These are phyloP conservation scores for Penicillium antarcticum DNA, from an alignment of 495 filamentous ascomycete species.

Conservation along the genomic window DNA sequence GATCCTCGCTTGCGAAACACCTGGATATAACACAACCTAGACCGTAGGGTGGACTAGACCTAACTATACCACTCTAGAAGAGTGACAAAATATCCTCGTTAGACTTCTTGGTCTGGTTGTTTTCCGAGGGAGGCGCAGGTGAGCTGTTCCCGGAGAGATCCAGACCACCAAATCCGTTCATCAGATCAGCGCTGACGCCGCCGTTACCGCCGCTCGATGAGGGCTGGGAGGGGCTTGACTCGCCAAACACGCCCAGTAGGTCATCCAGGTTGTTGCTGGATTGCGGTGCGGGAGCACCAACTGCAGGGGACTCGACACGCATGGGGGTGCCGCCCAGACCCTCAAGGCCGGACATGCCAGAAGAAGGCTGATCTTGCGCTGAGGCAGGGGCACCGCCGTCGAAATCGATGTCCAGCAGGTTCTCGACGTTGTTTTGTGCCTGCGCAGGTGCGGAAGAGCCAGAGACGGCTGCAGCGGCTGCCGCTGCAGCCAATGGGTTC, in stretches of 20 bases:
- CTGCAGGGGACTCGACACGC: slow-evolving; percentile 64
- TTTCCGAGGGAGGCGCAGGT: slow-evolving; percentile 8
- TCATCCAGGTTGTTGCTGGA: slow-evolving; percentile 75
- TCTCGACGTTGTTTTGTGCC: slow-evolving; percentile 79
- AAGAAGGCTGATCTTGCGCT: slow-evolving; percentile 65
- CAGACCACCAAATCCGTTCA: slow-evolving; percentile 82
- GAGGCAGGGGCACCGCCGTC: slow-evolving; percentile 91
- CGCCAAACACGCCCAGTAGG: slow-evolving; percentile 78
- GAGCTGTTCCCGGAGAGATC: slow-evolving; percentile 57
- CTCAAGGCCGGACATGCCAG: slow-evolving; percentile 64
- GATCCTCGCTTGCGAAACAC: slow-evolving; percentile 28
- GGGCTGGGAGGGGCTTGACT: slow-evolving; percentile 28
- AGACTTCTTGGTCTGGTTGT: slow-evolving; percentile 52
- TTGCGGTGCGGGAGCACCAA: slow-evolving; percentile 36
- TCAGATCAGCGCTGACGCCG: slow-evolving; percentile 53
- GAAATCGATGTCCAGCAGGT: slow-evolving; percentile 96
- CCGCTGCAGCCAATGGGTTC: slow-evolving; percentile 81
- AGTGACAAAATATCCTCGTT: slow-evolving; percentile 89
- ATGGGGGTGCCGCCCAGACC: slow-evolving; percentile 77
- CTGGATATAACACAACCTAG: slow-evolving; percentile 13
- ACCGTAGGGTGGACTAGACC: slow-evolving; percentile 8
- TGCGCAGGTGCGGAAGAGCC: slow-evolving; percentile 48
- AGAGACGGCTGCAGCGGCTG: slow-evolving; percentile 65
- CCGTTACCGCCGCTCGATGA: slow-evolving; percentile 32
- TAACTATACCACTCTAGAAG: slow-evolving; percentile 54